Percentiles rank a stretch among this genome's conserved stretches.
Evolutionary conservation across 2,329 filamentous ascomycete genomes (phyloP).

Genomic region (Ustulina deusta): DNA sequence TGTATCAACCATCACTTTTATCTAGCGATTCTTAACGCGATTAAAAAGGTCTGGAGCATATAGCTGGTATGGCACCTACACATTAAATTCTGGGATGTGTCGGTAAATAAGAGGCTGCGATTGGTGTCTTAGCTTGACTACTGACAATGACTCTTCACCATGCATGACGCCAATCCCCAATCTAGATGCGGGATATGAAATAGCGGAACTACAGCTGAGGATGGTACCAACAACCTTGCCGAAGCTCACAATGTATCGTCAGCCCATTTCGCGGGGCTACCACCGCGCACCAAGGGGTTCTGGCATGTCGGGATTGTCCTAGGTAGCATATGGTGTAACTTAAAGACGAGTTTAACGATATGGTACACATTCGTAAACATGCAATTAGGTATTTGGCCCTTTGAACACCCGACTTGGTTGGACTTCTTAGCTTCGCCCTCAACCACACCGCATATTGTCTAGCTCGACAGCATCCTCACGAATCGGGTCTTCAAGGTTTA

Average conservation of each 20-base stretch:
- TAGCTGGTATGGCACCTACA: not conserved
- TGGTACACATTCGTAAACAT: not conserved
- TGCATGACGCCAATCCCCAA: not conserved
- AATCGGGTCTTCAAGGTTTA: not conserved
- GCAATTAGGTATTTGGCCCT: not conserved
- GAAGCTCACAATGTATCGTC: not conserved
- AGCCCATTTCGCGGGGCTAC: not conserved
- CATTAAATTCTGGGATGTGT: not conserved
- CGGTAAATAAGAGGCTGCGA: not conserved
- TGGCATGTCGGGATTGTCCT: not conserved
- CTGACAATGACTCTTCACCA: slow-evolving; percentile 1
- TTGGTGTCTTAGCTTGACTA: not conserved
- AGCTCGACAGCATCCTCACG: not conserved
- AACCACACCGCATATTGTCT: not conserved
- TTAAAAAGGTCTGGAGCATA: not conserved
- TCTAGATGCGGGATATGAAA: not conserved
- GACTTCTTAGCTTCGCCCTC: not conserved
- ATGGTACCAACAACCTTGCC: not conserved
- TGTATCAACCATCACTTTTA: not conserved
- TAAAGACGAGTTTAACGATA: not conserved
- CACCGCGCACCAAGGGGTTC: not conserved
- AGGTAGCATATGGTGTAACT: not conserved
- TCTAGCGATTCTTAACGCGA: not conserved
- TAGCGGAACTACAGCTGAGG: not conserved
- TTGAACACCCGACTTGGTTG: not conserved